These are phyloP conservation scores for Candida morakotiae DNA, from an alignment of 805 yeast species.

Conservation along the genomic window DNA sequence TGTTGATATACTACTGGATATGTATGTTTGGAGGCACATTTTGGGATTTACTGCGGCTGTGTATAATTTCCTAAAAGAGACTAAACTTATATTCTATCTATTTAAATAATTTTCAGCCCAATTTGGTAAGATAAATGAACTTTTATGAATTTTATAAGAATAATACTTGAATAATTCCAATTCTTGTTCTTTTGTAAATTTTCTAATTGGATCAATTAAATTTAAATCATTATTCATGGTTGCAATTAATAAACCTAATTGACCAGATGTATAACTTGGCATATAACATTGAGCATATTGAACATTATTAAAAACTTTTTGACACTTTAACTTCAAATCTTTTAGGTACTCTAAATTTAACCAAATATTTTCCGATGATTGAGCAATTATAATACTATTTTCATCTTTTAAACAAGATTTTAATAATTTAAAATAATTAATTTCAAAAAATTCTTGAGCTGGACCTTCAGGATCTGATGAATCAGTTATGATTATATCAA, in stretches of 20 bases:
- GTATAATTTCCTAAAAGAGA: no score
- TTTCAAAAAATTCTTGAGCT: constrained; percentile 83
- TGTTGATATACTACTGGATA: no score
- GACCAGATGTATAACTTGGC: constrained; percentile 88
- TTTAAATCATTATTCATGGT: constrained; percentile 47
- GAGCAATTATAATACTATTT: constrained; percentile 74
- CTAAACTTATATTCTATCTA: no score
- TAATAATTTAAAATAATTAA: constrained; percentile 67
- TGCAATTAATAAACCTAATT: constrained; percentile 74
- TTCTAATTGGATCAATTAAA: constrained; percentile 51
- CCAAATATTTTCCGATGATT: constrained; percentile 75
- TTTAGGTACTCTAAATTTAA: constrained; percentile 53
- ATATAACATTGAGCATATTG: constrained; percentile 74
- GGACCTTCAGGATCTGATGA: constrained; percentile 96
- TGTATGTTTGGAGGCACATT: no score
- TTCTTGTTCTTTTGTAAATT: constrained; percentile 42
- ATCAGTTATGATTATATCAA: constrained; percentile 85
- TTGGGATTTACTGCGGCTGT: no score
- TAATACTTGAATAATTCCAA: constrained; percentile 56
- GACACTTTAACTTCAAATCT: constrained; percentile 45
- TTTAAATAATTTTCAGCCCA: constrained; percentile 55
- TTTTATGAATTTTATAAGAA: constrained; percentile 58
- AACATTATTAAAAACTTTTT: constrained; percentile 55
- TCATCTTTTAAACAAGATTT: constrained; percentile 53
- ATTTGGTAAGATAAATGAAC: constrained; percentile 74